Percentiles rank a stretch among this genome's conserved stretches.
phyloP scores from a whole-genome alignment of 352 stramenopile species.

The Salisapilia sapeloensis region DNA sequence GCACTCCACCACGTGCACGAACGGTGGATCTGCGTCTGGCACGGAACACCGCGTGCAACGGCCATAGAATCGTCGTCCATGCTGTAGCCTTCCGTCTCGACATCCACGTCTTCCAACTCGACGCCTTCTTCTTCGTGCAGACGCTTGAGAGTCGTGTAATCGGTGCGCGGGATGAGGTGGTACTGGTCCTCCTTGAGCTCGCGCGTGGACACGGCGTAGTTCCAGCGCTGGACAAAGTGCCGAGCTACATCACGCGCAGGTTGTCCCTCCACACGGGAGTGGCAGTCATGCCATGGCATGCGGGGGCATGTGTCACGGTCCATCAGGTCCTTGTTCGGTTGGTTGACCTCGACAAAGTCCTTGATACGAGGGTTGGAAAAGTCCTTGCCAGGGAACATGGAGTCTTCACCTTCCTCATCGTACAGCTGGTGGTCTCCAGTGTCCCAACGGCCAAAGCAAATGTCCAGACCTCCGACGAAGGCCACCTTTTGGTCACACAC shows the following conservation, averaged over 20 bases:
- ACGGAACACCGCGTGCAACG: not conserved
- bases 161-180: not conserved
- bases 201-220: conserved; percentile 3
- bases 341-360: conserved; percentile 9
- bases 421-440: conserved; percentile 1
- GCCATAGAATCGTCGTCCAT: conserved; percentile 1
- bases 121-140: not conserved
- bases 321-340: conserved; percentile 3
- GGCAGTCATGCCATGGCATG: conserved; percentile 9
- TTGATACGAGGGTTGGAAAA: conserved; percentile 9
- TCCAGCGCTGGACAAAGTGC: conserved; percentile 12
- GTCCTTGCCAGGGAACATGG: conserved; percentile 4
- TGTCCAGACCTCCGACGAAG: conserved; percentile 9
- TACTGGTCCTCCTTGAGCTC: not conserved
- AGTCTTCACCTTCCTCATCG: conserved; percentile 1
- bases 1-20: conserved; percentile 5
- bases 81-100: conserved; percentile 1
- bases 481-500: conserved; percentile 7
- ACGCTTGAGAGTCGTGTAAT: conserved; percentile 5
- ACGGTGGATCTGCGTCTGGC: conserved; percentile 6
- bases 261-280: conserved; percentile 6
- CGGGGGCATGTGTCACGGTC: conserved; percentile 5
- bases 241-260: conserved; percentile 5
- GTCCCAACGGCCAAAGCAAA: conserved; percentile 9
- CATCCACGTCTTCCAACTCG: not conserved